Base-by-base conservation (phyloP, 257 asterid genomes). In the Eucommia ulmoides region DNA sequence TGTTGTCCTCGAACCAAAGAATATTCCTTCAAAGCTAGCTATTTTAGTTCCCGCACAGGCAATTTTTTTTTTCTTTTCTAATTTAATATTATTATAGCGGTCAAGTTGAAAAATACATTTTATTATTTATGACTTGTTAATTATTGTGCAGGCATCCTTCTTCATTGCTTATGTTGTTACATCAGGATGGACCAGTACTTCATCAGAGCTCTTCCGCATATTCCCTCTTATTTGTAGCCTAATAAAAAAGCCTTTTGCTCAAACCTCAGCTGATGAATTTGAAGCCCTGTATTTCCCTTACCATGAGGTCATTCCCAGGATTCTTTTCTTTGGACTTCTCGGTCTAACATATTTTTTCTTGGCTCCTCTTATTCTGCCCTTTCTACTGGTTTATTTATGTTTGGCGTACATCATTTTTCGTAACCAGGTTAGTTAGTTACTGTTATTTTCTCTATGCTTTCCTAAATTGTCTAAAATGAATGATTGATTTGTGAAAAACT, bases 31-130 rank as follows among this genome's bases (percentile, higher is more conserved):
- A 52, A 33, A 79, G 49, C 72, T 91, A 54, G 96, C 92, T 23
- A 81, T 79, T 29, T 94, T 93, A 24, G 95, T 91, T 62, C 99
- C 96, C 22, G 96, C 80, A 59, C 99, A 91, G 96, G 99, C 86
- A 64, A 69, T 59, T 62, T n/a, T n/a, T n/a, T n/a, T n/a, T n/a
- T n/a, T n/a, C n/a, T n/a, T n/a, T n/a, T n/a, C n/a, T n/a, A n/a
- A n/a, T n/a, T n/a, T n/a, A n/a, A n/a, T n/a, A n/a, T n/a, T n/a
- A n/a, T n/a, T n/a, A n/a, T n/a, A n/a, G n/a, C n/a, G n/a, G n/a
- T n/a, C n/a, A n/a, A n/a, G n/a, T n/a, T n/a, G n/a, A n/a, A n/a
- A n/a, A n/a, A n/a, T n/a, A n/a, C n/a, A n/a, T n/a, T n/a, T n/a
- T n/a, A n/a, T n/a, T n/a, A n/a, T n/a, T n/a, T n/a, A n/a, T n/a